A percentile compares a stretch with the other conserved stretches of the same genome.
These are phyloP conservation scores for Ogataea paradorogensis DNA, from an alignment of 805 yeast genomes.

Conservation along the genomic window DNA sequence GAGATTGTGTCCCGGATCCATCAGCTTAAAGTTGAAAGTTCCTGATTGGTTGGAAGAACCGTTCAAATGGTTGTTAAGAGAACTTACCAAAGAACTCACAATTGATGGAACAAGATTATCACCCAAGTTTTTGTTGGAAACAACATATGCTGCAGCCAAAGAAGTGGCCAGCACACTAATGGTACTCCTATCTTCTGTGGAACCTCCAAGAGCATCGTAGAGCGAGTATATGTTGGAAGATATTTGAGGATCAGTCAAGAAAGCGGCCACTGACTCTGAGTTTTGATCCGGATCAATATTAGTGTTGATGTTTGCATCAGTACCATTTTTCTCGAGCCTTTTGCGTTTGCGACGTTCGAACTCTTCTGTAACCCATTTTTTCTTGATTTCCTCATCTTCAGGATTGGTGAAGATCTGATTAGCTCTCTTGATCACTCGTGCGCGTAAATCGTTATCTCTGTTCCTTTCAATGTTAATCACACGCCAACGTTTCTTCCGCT, in stretches of 20 bases:
- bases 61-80: conserved; percentile 15
- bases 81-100: conserved; percentile 19
- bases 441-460: conserved; percentile 82
- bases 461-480: conserved; percentile 76
- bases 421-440: conserved; percentile 75
- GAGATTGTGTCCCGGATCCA: conserved; percentile 8
- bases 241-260: conserved; percentile 15
- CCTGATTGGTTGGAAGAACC: conserved; percentile 9
- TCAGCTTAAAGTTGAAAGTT: conserved; percentile 14
- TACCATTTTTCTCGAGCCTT: conserved; percentile 42
- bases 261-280: conserved; percentile 9
- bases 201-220: conserved; percentile 34
- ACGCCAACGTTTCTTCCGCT: conserved; percentile 80
- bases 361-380: conserved; percentile 72
- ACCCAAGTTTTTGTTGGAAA: conserved; percentile 21
- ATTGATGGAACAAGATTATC: conserved; percentile 20
- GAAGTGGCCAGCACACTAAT: conserved; percentile 37
- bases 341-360: conserved; percentile 63
- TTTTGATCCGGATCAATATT: conserved; percentile 1
- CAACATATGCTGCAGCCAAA: conserved; percentile 37
- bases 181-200: conserved; percentile 6
- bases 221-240: conserved; percentile 7
- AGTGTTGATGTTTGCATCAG: conserved; percentile 6
- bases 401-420: conserved; percentile 58
- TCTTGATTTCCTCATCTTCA: conserved; percentile 49